Percentiles rank a stretch among this genome's conserved stretches.
Conservation (phyloP, 208 protist genomes). For the Tritrichomonas musculus region DNA sequence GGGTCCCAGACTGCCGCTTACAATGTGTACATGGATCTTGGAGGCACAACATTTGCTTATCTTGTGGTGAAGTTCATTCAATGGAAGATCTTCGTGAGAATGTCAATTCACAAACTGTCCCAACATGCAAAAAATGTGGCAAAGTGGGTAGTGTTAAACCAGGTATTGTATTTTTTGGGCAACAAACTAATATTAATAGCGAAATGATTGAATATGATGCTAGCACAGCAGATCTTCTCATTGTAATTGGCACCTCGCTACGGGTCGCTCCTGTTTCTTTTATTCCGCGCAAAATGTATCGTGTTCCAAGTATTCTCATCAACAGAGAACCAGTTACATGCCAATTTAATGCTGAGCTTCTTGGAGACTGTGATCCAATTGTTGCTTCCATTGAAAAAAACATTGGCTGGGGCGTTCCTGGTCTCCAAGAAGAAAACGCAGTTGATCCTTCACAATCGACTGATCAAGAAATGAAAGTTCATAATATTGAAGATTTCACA, state of each 20-base stretch:
- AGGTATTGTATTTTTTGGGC: background rate
- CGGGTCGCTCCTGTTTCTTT: background rate
- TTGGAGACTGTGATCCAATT: background rate
- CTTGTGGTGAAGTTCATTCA: background rate
- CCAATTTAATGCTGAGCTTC: background rate
- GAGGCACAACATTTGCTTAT: background rate
- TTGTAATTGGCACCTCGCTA: constrained; percentile 17
- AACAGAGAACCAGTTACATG: constrained; percentile 17
- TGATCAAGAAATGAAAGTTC: too few relatives aligned
- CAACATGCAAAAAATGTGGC: background rate
- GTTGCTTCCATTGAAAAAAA: background rate
- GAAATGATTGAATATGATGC: background rate
- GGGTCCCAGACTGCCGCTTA: background rate
- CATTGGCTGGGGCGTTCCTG: background rate
- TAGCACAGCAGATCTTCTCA: background rate
- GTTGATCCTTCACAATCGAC: too few relatives aligned
- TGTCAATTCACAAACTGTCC: background rate
- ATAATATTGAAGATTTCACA: too few relatives aligned
- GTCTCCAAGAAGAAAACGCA: background rate
- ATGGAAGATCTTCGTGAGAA: background rate
- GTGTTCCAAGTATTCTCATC: background rate
- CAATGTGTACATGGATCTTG: background rate
- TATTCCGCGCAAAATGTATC: background rate
- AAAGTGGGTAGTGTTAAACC: background rate
- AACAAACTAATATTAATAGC: background rate